These are phyloP conservation scores for Trypanosoma vivax DNA, from an alignment of 208 protist genomes.

Conservation along the genomic window DNA sequence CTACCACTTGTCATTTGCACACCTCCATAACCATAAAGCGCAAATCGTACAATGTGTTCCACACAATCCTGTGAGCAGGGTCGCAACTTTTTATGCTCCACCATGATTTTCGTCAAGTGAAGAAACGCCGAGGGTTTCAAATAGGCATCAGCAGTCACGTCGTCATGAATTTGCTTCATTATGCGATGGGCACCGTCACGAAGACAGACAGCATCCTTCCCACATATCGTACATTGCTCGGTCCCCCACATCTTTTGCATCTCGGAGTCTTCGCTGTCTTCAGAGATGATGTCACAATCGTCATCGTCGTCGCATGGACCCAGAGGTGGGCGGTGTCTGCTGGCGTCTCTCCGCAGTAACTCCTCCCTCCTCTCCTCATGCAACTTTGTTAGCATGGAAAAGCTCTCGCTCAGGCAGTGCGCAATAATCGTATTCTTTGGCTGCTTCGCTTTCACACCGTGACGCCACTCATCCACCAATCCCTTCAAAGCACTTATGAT, in stretches of 20 bases:
- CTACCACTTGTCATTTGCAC: slow-evolving; percentile 27
- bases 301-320: not conserved
- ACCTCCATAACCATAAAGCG: slow-evolving; percentile 63
- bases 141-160: slow-evolving; percentile 20
- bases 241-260: not conserved
- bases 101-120: slow-evolving; percentile 38
- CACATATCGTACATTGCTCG: slow-evolving; percentile 47
- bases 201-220: slow-evolving; percentile 21
- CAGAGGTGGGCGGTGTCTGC: not conserved
- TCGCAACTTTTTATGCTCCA: slow-evolving; percentile 21
- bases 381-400: not conserved
- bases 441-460: not conserved
- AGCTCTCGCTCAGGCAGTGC: slow-evolving; percentile 8
- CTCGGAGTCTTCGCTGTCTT: not conserved
- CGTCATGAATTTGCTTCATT: slow-evolving; percentile 43
- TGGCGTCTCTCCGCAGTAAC: not conserved
- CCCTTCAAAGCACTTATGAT: slow-evolving; percentile 31
- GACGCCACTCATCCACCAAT: slow-evolving; percentile 24
- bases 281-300: not conserved
- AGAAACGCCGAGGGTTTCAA: slow-evolving; percentile 27
- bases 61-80: slow-evolving; percentile 63
- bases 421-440: slow-evolving; percentile 16
- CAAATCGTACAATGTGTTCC: slow-evolving; percentile 59
- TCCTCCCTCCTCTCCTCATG: not conserved
- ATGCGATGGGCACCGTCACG: slow-evolving; percentile 32